phyloP scores from a whole-genome alignment of 2,329 filamentous ascomycete species.

The Graphilbum ipis-grandicollis region DNA sequence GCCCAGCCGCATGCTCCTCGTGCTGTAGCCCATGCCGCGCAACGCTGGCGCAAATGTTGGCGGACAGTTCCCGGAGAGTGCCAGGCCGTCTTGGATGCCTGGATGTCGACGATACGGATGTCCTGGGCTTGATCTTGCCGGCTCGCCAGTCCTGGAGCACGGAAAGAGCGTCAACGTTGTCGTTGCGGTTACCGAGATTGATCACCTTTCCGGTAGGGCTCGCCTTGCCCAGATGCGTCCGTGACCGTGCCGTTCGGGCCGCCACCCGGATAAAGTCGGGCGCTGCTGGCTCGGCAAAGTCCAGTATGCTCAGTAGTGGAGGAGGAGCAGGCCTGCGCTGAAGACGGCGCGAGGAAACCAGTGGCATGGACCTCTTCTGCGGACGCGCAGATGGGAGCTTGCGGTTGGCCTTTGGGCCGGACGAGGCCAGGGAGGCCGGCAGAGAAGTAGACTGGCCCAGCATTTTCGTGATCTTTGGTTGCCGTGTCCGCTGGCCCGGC shows the following conservation, averaged over 20 bases:
- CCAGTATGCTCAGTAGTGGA: slow-evolving; percentile 42
- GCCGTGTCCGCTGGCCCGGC: slow-evolving; percentile 10
- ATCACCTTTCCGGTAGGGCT: slow-evolving; percentile 40
- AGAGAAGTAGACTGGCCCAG: slow-evolving; percentile 22
- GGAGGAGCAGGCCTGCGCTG: slow-evolving; percentile 9
- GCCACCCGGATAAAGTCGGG: slow-evolving; percentile 44
- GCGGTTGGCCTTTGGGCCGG: slow-evolving; percentile 20
- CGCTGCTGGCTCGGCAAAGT: slow-evolving; percentile 33
- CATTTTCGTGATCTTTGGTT: slow-evolving; percentile 16
- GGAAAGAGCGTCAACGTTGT: slow-evolving; percentile 38
- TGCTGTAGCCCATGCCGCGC: neutral
- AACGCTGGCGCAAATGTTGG: no score
- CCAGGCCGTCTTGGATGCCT: neutral
- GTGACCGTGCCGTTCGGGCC: slow-evolving; percentile 34
- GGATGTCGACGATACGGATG: neutral
- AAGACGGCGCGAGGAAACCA: no score
- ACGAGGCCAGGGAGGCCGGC: slow-evolving; percentile 38
- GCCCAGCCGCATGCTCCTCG: no score
- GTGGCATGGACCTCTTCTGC: no score
- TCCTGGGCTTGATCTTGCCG: slow-evolving; percentile 28
- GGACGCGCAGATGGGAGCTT: neutral
- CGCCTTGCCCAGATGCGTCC: slow-evolving; percentile 30
- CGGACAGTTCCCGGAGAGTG: neutral
- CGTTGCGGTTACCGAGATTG: slow-evolving; percentile 39
- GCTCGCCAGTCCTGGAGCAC: slow-evolving; percentile 37